phyloP scores from a whole-genome alignment of 179 eudicot species.

The Camellia oleifera region DNA sequence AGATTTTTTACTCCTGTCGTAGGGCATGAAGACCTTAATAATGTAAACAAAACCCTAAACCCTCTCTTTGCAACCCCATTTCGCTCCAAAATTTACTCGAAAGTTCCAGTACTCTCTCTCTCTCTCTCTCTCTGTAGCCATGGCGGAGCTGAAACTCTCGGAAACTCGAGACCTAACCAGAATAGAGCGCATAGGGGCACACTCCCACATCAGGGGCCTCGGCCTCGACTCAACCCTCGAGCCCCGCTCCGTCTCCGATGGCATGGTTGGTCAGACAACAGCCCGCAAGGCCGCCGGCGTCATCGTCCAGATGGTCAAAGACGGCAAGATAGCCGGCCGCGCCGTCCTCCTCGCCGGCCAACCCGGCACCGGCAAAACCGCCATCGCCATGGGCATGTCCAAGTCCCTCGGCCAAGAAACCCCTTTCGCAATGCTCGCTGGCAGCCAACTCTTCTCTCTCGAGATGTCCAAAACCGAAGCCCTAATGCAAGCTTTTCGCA shows the following conservation, averaged over 20 bases:
- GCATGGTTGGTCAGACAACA: conserved; percentile 76
- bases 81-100: not conserved
- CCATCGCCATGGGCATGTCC: conserved; percentile 94
- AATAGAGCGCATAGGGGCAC: conserved; percentile 91
- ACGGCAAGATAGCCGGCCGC: conserved; percentile 86
- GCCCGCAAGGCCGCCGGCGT: conserved; percentile 93
- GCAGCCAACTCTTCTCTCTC: conserved; percentile 78
- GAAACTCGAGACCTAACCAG: conserved; percentile 80
- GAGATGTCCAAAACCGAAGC: conserved; percentile 98
- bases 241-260: conserved; percentile 76
- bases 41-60: conserved; percentile 17
- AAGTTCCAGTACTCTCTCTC: not conserved
- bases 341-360: conserved; percentile 91
- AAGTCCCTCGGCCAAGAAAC: conserved; percentile 77
- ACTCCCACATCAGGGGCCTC: conserved; percentile 91
- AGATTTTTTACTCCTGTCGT: too few species aligned
- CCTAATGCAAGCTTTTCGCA: conserved; percentile 74
- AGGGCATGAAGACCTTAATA: too few species aligned
- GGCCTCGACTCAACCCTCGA: conserved; percentile 85
- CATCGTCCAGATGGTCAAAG: conserved; percentile 88
- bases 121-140: conserved; percentile 20
- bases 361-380: conserved; percentile 94
- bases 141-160: conserved; percentile 80
- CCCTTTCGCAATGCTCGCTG: conserved; percentile 86
- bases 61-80: not conserved